A percentile compares a stretch with the other conserved stretches of the same genome.
Conservation (phyloP, 2,329 filamentous ascomycete species). For the Diplodia intermedia region DNA sequence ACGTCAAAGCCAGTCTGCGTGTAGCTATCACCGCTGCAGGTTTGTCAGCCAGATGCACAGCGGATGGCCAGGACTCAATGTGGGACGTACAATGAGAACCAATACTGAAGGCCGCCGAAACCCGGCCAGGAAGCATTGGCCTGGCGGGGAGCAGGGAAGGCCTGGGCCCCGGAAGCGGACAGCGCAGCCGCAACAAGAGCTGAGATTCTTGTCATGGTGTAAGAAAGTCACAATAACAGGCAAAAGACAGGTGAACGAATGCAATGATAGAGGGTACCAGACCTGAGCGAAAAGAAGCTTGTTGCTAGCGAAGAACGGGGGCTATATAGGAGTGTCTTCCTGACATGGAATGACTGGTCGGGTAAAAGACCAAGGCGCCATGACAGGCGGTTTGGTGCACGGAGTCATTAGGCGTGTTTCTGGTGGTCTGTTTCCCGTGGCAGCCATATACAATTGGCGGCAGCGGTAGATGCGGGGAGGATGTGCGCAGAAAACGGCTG, state of each 20-base stretch:
- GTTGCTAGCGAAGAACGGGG: not conserved
- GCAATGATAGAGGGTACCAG: not conserved
- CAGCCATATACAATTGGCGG: constrained; percentile 4
- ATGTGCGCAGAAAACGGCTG: constrained; percentile 9
- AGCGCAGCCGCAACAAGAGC: constrained; percentile 20
- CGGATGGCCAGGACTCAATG: not conserved
- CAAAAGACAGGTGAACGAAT: not conserved
- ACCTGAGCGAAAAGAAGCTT: not conserved
- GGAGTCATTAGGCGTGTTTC: constrained; percentile 21
- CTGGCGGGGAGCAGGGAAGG: constrained; percentile 23
- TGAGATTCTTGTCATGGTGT: constrained; percentile 22
- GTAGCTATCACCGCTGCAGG: constrained; percentile 64
- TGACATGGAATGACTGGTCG: not conserved
- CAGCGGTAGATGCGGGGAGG: constrained; percentile 20
- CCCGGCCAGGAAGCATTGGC: constrained; percentile 29
- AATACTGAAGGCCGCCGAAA: constrained; percentile 36
- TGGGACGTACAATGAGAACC: constrained; percentile 39
- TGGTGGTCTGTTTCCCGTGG: not conserved
- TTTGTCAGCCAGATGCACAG: not conserved
- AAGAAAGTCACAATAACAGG: constrained; percentile 4
- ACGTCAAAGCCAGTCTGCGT: constrained; percentile 66
- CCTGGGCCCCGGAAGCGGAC: constrained; percentile 23
- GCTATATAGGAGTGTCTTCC: constrained; percentile 7
- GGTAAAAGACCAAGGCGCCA: constrained; percentile 21
- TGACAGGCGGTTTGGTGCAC: constrained; percentile 8